Conservation (phyloP, 306 rosid species). For the Fragaria nilgerrensis region DNA sequence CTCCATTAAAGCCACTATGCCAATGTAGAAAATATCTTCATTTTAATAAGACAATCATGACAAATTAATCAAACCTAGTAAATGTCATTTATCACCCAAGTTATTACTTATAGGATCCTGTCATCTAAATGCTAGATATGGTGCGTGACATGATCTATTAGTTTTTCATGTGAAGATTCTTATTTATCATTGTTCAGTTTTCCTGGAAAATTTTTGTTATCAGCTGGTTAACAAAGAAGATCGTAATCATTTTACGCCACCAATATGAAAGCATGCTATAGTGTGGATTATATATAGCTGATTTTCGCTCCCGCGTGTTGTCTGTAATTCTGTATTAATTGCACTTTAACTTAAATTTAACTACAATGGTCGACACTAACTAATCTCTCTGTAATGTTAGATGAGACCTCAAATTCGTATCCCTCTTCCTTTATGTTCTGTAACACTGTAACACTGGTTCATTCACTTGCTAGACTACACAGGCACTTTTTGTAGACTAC, state of each 20-base stretch:
- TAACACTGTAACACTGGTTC: neutral
- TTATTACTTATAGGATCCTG: neutral
- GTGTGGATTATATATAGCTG: neutral
- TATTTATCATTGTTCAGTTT: neutral
- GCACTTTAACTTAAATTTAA: neutral
- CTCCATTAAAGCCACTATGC: neutral
- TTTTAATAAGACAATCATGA: neutral
- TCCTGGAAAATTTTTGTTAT: neutral
- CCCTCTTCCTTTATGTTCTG: neutral
- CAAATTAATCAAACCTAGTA: slow-evolving; percentile 7
- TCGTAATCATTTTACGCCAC: neutral
- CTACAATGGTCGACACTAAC: neutral
- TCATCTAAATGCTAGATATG: slow-evolving; percentile 7
- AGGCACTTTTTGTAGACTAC: too few species aligned
- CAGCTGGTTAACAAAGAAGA: neutral
- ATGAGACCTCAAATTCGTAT: neutral
- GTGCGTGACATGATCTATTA: neutral
- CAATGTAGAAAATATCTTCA: slow-evolving; percentile 1
- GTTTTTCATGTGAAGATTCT: neutral
- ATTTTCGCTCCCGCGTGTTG: neutral
- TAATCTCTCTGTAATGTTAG: neutral
- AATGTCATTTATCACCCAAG: slow-evolving; percentile 14
- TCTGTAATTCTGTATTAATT: neutral
- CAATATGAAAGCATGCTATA: neutral
- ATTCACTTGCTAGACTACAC: neutral